Evolutionary conservation across 768 basidiomycete genomes (phyloP).

Genomic region (Trametes meyenii): DNA sequence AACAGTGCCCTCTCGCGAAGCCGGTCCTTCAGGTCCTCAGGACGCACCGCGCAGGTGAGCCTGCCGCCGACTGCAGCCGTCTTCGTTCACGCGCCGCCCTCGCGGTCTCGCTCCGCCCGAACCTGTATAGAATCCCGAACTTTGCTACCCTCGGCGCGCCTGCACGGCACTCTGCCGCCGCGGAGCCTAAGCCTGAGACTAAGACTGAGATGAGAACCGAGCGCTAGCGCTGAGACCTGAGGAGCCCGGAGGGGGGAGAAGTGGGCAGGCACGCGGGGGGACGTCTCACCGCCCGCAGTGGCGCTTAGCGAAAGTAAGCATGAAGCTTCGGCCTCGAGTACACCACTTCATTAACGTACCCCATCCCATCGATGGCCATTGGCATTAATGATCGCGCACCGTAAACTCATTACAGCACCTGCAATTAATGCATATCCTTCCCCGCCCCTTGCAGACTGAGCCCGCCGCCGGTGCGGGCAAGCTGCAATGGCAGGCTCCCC

Average conservation of each 20-base stretch:
- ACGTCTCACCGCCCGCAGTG: no score
- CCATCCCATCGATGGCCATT: no score
- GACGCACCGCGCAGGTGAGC: neutral
- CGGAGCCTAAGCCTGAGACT: neutral
- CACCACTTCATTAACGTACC: no score
- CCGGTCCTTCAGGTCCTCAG: no score
- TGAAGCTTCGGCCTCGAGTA: no score
- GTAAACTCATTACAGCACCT: no score
- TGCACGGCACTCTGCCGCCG: neutral
- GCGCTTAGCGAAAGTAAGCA: no score
- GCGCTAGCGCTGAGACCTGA: neutral
- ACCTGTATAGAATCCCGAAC: neutral
- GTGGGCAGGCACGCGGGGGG: no score
- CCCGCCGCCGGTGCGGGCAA: neutral
- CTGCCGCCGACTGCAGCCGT: slow-evolving; percentile 10
- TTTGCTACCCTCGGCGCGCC: slow-evolving; percentile 9
- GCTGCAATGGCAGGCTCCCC: neutral
- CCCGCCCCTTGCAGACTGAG: neutral
- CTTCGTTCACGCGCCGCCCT: slow-evolving; percentile 4
- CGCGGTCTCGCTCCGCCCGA: slow-evolving; percentile 9
- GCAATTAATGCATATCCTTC: neutral
- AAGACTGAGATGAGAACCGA: neutral
- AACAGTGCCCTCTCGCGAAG: neutral
- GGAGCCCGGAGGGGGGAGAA: no score
- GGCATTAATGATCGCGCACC: no score